Conservation (phyloP, 768 basidiomycete species). For the Pholiota conissans region DNA sequence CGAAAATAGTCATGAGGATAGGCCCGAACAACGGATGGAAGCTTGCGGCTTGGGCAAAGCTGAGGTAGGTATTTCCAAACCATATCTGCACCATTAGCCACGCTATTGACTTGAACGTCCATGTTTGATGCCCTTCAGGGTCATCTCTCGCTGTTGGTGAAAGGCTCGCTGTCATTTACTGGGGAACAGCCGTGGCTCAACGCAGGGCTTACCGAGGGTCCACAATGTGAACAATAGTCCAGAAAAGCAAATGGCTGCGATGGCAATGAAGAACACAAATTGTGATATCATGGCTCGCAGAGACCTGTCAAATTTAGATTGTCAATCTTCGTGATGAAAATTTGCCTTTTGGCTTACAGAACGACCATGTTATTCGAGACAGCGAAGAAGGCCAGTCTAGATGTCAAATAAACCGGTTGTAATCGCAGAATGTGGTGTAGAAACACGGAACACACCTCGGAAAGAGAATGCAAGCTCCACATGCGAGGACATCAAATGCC, state of each 20-base stretch:
- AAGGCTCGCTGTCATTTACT: neutral
- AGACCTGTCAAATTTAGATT: constrained; percentile 43
- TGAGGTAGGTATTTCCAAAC: constrained; percentile 77
- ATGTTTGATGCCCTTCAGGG: constrained; percentile 21
- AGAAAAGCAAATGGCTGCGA: constrained; percentile 80
- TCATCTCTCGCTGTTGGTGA: constrained; percentile 28
- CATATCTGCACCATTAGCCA: constrained; percentile 89
- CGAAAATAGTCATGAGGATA: constrained; percentile 77
- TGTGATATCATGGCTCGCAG: constrained; percentile 81
- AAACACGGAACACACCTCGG: constrained; percentile 51
- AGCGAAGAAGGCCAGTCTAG: constrained; percentile 74
- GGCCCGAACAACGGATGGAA: constrained; percentile 76
- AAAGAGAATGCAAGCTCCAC: constrained; percentile 83
- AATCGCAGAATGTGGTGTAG: neutral
- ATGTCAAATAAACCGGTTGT: constrained; percentile 14
- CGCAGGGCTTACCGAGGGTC: constrained; percentile 36
- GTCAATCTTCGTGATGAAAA: neutral
- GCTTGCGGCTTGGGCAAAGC: constrained; percentile 53
- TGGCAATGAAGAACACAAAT: constrained; percentile 76
- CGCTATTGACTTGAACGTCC: constrained; percentile 55
- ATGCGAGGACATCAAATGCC: constrained; percentile 83
- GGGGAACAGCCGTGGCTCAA: neutral
- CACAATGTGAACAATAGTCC: constrained; percentile 61
- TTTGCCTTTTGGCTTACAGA: constrained; percentile 46
- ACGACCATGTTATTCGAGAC: constrained; percentile 79